A percentile compares a stretch with the other conserved stretches of the same genome.
phyloP scores from a whole-genome alignment of 75 land plant species.

The Adiantum capillusveneris region DNA sequence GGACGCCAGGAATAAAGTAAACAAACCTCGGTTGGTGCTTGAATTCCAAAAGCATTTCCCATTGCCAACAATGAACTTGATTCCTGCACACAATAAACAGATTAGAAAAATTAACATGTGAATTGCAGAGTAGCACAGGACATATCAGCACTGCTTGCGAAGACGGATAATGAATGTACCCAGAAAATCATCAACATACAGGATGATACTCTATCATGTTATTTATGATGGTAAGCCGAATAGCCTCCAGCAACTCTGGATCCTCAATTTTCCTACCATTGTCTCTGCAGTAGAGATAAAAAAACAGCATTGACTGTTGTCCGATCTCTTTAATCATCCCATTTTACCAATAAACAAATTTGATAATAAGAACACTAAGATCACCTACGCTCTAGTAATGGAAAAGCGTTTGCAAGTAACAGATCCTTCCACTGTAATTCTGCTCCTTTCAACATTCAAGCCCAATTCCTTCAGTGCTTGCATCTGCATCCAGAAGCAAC shows the following conservation, averaged over 20 bases:
- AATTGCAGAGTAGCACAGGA: no score
- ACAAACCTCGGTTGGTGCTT: constrained; percentile 41
- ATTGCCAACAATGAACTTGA: constrained; percentile 89
- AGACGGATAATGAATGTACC: no score
- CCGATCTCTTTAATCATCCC: neutral
- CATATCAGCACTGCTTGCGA: no score
- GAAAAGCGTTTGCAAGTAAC: constrained; percentile 61
- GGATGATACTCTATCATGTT: constrained; percentile 92
- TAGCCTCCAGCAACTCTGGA: constrained; percentile 85
- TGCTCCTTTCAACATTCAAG: constrained; percentile 76
- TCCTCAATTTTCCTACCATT: constrained; percentile 84
- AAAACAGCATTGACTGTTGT: neutral
- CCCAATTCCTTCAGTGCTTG: constrained; percentile 83
- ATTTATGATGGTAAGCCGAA: constrained; percentile 86
- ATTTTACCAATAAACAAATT: neutral
- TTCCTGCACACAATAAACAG: constrained; percentile 55
- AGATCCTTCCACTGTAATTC: constrained; percentile 58
- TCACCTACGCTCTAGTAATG: constrained; percentile 58
- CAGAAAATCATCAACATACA: constrained; percentile 38
- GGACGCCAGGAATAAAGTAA: no score
- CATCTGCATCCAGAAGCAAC: constrained; percentile 53
- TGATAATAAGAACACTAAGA: constrained; percentile 1
- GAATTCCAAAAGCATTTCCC: constrained; percentile 92
- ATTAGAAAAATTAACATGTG: no score
- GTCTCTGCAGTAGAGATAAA: constrained; percentile 32